These are phyloP conservation scores for Bacidia rubella DNA, from an alignment of 495 filamentous ascomycete genomes.

Conservation along the genomic window DNA sequence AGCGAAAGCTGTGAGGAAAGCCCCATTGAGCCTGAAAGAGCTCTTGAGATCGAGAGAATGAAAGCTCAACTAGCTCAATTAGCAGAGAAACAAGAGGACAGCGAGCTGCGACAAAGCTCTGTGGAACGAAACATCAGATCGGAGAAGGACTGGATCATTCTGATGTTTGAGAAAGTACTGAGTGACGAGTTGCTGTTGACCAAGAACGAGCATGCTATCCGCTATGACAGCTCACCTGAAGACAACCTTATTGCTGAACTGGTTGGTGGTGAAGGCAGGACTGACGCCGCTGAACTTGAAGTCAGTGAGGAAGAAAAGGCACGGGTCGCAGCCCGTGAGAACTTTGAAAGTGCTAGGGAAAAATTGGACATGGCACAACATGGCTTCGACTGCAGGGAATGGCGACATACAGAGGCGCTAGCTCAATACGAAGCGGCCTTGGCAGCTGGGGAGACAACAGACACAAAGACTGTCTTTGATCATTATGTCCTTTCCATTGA, in stretches of 20 bases:
- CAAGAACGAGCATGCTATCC: no score
- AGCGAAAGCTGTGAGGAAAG: no score
- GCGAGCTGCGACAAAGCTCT: neutral
- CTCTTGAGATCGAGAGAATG: no score
- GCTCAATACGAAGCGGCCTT: neutral
- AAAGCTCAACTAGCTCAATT: neutral
- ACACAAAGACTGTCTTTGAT: neutral
- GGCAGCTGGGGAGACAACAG: neutral
- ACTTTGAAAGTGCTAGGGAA: neutral
- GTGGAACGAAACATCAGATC: neutral
- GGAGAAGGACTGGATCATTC: neutral
- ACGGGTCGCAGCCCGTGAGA: neutral
- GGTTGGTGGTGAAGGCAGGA: neutral
- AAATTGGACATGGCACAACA: neutral
- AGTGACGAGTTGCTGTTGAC: no score
- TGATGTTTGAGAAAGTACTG: neutral
- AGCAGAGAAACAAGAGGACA: neutral
- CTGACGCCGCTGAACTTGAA: neutral
- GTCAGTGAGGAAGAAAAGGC: neutral
- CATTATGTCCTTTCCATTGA: neutral
- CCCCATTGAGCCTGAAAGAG: no score
- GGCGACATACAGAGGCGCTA: neutral
- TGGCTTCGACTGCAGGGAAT: neutral
- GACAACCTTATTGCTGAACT: neutral
- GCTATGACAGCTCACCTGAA: no score